Percentiles rank a stretch among this genome's conserved stretches.
Evolutionary conservation across 108 stramenopile species (phyloP).

Genomic region (Mayamaea pseudoterrestris): DNA sequence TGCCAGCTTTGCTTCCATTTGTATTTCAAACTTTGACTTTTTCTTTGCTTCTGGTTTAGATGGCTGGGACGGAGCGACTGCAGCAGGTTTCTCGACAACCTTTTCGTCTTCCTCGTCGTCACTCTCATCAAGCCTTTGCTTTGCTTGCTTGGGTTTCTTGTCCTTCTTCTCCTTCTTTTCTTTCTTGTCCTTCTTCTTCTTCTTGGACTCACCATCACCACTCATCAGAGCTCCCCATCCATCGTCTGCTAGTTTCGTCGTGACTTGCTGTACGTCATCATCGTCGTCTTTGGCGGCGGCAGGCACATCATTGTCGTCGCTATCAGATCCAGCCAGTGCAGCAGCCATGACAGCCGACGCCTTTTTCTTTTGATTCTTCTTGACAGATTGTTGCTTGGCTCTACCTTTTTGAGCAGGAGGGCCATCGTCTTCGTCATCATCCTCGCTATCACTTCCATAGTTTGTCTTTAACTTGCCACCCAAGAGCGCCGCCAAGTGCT

Average conservation of each 20-base stretch:
- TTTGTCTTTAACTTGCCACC: constrained; percentile 20
- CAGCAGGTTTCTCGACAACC: constrained; percentile 11
- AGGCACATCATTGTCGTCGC: constrained; percentile 14
- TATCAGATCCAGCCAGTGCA: constrained; percentile 5
- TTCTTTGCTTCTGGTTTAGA: constrained; percentile 16
- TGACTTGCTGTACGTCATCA: constrained; percentile 18
- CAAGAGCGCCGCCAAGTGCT: constrained; percentile 28
- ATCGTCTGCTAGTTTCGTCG: constrained; percentile 18
- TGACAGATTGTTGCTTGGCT: constrained; percentile 12
- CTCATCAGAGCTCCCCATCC: no score
- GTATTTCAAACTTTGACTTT: constrained; percentile 49
- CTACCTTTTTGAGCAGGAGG: no score
- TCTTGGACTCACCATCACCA: constrained; percentile 43
- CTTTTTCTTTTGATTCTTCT: constrained; percentile 16
- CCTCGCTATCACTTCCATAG: constrained; percentile 32
- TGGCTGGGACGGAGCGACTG: no score
- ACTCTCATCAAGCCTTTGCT: constrained; percentile 16
- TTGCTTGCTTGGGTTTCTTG: constrained; percentile 22
- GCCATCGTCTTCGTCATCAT: no score
- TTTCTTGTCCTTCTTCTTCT: constrained; percentile 48
- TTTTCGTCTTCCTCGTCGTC: constrained; percentile 14
- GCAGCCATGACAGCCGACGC: constrained; percentile 5
- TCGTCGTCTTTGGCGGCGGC: constrained; percentile 14
- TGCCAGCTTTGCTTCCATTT: constrained; percentile 40
- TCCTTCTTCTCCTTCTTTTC: constrained; percentile 30